Evolutionary conservation across 129 eudicot genomes (phyloP).

Genomic region (Tagetes erecta): DNA sequence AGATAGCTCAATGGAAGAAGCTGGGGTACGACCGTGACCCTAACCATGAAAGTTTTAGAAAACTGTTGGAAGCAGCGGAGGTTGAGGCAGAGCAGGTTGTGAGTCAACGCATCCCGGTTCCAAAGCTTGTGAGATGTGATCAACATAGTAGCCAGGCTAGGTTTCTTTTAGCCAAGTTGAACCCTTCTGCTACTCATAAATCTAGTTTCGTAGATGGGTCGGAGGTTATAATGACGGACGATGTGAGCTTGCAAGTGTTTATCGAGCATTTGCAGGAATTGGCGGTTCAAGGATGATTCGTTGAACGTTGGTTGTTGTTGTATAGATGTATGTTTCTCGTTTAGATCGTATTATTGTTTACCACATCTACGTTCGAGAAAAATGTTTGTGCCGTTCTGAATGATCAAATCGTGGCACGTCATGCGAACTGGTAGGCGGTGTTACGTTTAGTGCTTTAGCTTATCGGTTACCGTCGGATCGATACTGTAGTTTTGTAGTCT

Average conservation of each 20-base stretch:
- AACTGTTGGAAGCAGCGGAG: constrained; percentile 79
- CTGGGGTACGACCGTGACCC: constrained; percentile 84
- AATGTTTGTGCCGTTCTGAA: too few relatives aligned
- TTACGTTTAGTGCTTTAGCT: too few relatives aligned
- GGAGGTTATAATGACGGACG: constrained; percentile 84
- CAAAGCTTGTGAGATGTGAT: constrained; percentile 79
- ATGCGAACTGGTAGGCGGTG: too few relatives aligned
- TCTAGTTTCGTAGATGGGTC: constrained; percentile 67
- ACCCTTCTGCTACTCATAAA: constrained; percentile 90
- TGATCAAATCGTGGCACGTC: too few relatives aligned
- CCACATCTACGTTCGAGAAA: too few relatives aligned
- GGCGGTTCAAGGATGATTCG: constrained; percentile 81
- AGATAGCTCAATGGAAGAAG: constrained; percentile 87
- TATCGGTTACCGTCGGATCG: too few relatives aligned
- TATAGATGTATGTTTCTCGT: constrained; percentile 10
- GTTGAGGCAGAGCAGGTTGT: constrained; percentile 78
- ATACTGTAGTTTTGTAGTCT: too few relatives aligned
- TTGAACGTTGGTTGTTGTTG: constrained; percentile 18
- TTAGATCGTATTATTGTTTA: background rate
- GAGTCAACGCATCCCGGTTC: constrained; percentile 80
- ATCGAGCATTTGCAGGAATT: constrained; percentile 78
- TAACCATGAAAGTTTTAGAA: constrained; percentile 73
- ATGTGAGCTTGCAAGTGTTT: constrained; percentile 84
- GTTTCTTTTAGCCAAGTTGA: constrained; percentile 92
- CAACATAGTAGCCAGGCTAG: constrained; percentile 99